Evolutionary conservation across 2,329 filamentous ascomycete genomes (phyloP).

Genomic region (Cytospora leucostoma): DNA sequence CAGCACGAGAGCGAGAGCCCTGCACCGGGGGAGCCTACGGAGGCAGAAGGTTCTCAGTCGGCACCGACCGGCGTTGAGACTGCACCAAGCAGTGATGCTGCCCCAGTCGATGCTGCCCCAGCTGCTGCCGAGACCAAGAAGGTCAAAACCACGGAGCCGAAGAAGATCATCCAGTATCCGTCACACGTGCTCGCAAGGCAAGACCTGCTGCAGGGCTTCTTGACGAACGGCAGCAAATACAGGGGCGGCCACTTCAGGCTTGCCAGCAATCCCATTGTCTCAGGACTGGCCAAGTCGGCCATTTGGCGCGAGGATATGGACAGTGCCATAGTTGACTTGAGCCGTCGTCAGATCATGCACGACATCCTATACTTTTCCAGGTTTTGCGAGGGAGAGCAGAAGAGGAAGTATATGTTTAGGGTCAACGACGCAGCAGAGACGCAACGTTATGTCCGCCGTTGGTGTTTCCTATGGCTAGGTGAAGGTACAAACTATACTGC

Average conservation of each 20-base stretch:
- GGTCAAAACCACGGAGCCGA: conserved; percentile 22
- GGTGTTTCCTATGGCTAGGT: conserved; percentile 49
- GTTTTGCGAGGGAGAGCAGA: conserved; percentile 32
- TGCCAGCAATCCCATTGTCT: conserved; percentile 23
- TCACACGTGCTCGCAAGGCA: conserved; percentile 38
- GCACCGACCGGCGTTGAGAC: not conserved
- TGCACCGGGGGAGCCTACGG: conserved; percentile 10
- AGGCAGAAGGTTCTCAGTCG: not conserved
- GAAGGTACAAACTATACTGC: conserved; percentile 6
- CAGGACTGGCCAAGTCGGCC: conserved; percentile 27
- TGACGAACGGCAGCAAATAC: conserved; percentile 23
- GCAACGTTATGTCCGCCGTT: conserved; percentile 41
- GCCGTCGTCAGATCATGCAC: conserved; percentile 51
- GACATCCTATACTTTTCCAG: conserved; percentile 45
- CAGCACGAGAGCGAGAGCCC: conserved; percentile 3
- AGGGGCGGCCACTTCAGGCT: conserved; percentile 27
- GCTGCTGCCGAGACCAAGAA: not conserved
- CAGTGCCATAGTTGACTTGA: conserved; percentile 49
- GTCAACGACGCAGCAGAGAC: conserved; percentile 49
- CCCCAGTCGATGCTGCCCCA: not conserved
- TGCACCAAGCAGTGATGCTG: not conserved
- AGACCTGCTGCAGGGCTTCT: conserved; percentile 37
- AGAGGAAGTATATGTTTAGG: conserved; percentile 44
- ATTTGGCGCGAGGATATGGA: conserved; percentile 60
- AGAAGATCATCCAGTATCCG: conserved; percentile 30